Evolutionary conservation across 73 alveolate species (phyloP), one percentile per base, ranked within the genome.

Genomic region (Blepharisma japonicum): DNA sequence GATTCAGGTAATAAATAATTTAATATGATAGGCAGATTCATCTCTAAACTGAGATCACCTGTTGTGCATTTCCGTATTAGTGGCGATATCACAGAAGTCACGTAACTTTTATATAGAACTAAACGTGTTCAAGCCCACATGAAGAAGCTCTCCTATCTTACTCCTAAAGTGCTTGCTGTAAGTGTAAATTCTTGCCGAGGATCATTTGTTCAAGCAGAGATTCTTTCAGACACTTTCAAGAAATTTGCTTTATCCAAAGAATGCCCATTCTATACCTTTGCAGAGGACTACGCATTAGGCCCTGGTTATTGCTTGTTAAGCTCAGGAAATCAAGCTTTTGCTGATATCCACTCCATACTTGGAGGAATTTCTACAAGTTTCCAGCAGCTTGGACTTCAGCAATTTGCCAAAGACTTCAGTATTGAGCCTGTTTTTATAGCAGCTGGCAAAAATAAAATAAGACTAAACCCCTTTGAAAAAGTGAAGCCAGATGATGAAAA

Each of bases 341-440:
- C 32, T 53, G 68, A 53, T 4, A 20, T n/a, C 18, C 18, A 53
- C 23, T 53, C 68, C 23, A n/a, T 53, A 14, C 18, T 53, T 1
- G 68, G 68, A n/a, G 68, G 68, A 14, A 53, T 53, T 53, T 14
- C 32, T 53, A 20, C 68, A n/a, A 53, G 68, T 53, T 53, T n/a
- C 68, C 18, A 20, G 23, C 23, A 20, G 18, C 23, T 53, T 53
- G 68, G 68, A 14, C 23, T 53, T n/a, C 18, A 53, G 3, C 18
- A 53, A 3, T 53, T 53, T 53, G 68, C 68, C 3, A 20, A 53
- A n/a, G 23, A 20, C 23, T 53, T 14, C 32, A 53, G 23, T 4
- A 20, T 53, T 14, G 23, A 53, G 23, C 32, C 23, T 20, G 23
- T 20, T n/a, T n/a, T n/a, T 53, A n/a, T 53, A 1, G 23, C 32